Evolutionary conservation across 164 flowering plant species (phyloP).

Genomic region (Euptelea pleiosperma): DNA sequence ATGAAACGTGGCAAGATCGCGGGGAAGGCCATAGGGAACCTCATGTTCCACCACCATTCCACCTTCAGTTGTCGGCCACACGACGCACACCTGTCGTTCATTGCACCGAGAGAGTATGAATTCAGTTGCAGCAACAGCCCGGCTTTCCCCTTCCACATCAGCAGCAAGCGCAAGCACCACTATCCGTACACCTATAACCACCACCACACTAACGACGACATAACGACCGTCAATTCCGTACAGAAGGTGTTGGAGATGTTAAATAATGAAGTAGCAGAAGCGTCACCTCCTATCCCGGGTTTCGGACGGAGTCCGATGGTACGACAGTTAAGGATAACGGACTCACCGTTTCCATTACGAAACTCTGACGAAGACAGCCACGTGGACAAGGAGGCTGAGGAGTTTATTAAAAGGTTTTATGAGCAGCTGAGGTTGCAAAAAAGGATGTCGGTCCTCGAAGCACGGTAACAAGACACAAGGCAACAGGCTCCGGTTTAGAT

Average conservation of each 20-base stretch:
- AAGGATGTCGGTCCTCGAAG: slow-evolving; percentile 11
- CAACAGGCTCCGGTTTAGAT: too few species aligned
- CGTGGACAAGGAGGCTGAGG: slow-evolving; percentile 76
- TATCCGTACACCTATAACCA: too few species aligned
- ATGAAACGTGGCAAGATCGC: slow-evolving; percentile 56
- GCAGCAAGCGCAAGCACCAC: slow-evolving; percentile 39
- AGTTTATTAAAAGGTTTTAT: slow-evolving; percentile 70
- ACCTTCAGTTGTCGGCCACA: slow-evolving; percentile 48
- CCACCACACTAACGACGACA: slow-evolving; percentile 28
- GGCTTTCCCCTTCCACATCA: slow-evolving; percentile 25
- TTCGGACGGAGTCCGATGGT: slow-evolving; percentile 58
- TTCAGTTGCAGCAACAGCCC: slow-evolving; percentile 92
- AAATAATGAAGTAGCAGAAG: slow-evolving; percentile 27
- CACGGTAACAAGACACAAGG: too few species aligned
- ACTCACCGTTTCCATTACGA: slow-evolving; percentile 75
- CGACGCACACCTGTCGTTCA: slow-evolving; percentile 36
- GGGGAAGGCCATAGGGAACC: slow-evolving; percentile 54
- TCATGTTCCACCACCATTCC: slow-evolving; percentile 48
- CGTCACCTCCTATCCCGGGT: slow-evolving; percentile 44
- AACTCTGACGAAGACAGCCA: slow-evolving; percentile 47
- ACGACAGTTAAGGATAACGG: slow-evolving; percentile 69
- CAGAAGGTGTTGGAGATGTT: slow-evolving; percentile 56
- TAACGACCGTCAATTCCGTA: slow-evolving; percentile 31
- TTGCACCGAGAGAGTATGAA: slow-evolving; percentile 66
- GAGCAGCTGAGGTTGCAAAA: slow-evolving; percentile 53